Evolutionary conservation across 345 rosid genomes (phyloP), one percentile per base, ranked within the genome.

Genomic region (Bretschneidera sinensis): DNA sequence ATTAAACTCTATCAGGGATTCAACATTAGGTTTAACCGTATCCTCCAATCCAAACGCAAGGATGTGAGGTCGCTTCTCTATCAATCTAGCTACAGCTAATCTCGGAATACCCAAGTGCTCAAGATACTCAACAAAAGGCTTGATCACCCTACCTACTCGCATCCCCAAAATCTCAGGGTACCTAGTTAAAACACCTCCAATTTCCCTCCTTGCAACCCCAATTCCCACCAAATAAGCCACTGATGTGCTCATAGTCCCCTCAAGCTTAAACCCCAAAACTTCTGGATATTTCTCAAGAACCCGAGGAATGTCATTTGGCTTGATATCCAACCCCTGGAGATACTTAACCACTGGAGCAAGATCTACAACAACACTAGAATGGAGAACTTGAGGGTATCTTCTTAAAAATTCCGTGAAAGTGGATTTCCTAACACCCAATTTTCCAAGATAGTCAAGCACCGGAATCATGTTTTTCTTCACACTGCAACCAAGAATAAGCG

Each of bases 401-500:
- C 85, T 84, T 17, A 92, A 68, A 73, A 92, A 81, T 67, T 74
- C 86, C 0, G 91, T 85, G 54, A 92, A 68, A 6, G 92, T 82
- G 15, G 98, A 83, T 59, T 85, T 89, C 74, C 94, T 87, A 49
- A 92, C 96, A 10, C 98, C 96, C 70, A 92, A 72, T 67, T 83
- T 92, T 58, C 98, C 98, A 35, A 92, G 86, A 62, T 88, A 92
- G 70, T 92, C 98, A 39, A 92, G 75, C 59, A 88, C 98, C 0
- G 98, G 98, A 62, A 88, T 76, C 98, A 92, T 88, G 67, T 88
- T 92, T 85, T 88, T 92, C 78, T 88, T 92, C 70, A 92, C 98
- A 50, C 98, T 92, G 72, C 98, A 92, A 28, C 96, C 98, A 31
- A 92, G 98, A 66, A 88, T 86, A 58, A 92, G 88, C 9, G 98